These are phyloP conservation scores for Tuber calosporum DNA, from an alignment of 495 filamentous ascomycete species.

Conservation along the genomic window DNA sequence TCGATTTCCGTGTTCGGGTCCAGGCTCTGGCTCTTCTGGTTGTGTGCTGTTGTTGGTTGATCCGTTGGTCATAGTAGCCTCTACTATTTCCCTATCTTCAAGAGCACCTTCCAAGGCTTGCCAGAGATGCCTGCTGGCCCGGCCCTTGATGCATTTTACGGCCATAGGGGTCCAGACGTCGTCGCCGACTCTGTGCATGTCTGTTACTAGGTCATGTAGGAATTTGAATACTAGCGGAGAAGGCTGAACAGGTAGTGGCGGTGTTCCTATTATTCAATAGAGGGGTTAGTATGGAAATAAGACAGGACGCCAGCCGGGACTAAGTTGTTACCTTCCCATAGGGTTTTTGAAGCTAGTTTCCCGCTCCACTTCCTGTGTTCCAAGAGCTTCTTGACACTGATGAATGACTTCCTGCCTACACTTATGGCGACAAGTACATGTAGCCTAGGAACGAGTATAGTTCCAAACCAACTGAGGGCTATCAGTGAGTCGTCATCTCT, in stretches of 20 bases:
- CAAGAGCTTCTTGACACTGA: slow-evolving; percentile 37
- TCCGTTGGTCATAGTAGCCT: neutral
- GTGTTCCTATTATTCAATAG: slow-evolving; percentile 45
- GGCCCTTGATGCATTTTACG: slow-evolving; percentile 55
- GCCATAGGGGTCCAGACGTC: slow-evolving; percentile 80
- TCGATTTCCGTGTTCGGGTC: slow-evolving; percentile 5
- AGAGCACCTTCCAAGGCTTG: slow-evolving; percentile 42
- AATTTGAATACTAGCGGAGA: slow-evolving; percentile 70
- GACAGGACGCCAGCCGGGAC: slow-evolving; percentile 48
- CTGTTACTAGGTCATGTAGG: slow-evolving; percentile 55
- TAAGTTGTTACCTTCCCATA: slow-evolving; percentile 46
- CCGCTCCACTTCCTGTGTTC: slow-evolving; percentile 35
- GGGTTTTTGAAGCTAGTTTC: slow-evolving; percentile 44
- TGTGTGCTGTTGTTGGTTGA: slow-evolving; percentile 1
- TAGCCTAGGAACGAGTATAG: slow-evolving; percentile 42
- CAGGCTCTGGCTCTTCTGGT: neutral
- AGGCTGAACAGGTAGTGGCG: slow-evolving; percentile 70
- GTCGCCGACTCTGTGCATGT: slow-evolving; percentile 62
- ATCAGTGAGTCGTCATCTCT: slow-evolving; percentile 33
- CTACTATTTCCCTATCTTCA: slow-evolving; percentile 41
- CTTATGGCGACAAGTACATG: slow-evolving; percentile 37
- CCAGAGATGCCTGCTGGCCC: slow-evolving; percentile 48
- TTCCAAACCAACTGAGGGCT: slow-evolving; percentile 40
- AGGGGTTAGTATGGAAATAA: slow-evolving; percentile 43
- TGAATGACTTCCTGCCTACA: slow-evolving; percentile 33